These are phyloP conservation scores for Leccinum pellstonianum DNA, from an alignment of 768 basidiomycete species.

Conservation along the genomic window DNA sequence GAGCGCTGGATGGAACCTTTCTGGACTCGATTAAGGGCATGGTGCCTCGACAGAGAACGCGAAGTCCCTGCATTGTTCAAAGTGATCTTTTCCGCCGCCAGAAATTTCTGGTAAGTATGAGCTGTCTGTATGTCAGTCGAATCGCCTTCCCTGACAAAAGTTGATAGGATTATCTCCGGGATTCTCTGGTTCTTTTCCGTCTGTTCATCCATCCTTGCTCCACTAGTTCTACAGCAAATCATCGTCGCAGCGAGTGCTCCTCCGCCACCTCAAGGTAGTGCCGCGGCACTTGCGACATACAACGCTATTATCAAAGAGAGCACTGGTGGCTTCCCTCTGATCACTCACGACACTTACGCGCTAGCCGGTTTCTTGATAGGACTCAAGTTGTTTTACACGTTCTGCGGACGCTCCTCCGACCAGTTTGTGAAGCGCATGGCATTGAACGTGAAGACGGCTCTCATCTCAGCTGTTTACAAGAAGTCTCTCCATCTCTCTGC, in stretches of 20 bases:
- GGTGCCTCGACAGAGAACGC: conserved; percentile 17
- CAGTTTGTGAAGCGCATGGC: conserved; percentile 31
- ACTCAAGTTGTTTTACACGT: conserved; percentile 24
- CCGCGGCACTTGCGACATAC: conserved; percentile 23
- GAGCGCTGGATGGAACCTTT: conserved; percentile 27
- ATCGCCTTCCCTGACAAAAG: background rate
- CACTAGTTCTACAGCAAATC: conserved; percentile 29
- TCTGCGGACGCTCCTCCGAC: conserved; percentile 31
- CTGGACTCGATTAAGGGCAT: conserved; percentile 22
- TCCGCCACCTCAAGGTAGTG: conserved; percentile 17
- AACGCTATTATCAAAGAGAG: conserved; percentile 16
- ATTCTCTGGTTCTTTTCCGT: conserved; percentile 32
- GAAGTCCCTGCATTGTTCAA: conserved; percentile 19
- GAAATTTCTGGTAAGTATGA: conserved; percentile 15
- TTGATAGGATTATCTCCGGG: conserved; percentile 24
- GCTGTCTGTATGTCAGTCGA: background rate
- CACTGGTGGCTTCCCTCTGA: conserved; percentile 33
- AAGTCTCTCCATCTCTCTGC: conserved; percentile 30
- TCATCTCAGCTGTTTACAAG: conserved; percentile 32
- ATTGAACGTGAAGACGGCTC: conserved; percentile 30
- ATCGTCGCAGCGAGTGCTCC: conserved; percentile 25
- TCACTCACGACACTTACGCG: conserved; percentile 25
- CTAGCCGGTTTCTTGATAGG: conserved; percentile 25
- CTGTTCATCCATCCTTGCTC: conserved; percentile 21
- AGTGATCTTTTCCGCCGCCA: conserved; percentile 18